phyloP scores from a whole-genome alignment of 495 filamentous ascomycete species.

The Penicillium subrubescens region DNA sequence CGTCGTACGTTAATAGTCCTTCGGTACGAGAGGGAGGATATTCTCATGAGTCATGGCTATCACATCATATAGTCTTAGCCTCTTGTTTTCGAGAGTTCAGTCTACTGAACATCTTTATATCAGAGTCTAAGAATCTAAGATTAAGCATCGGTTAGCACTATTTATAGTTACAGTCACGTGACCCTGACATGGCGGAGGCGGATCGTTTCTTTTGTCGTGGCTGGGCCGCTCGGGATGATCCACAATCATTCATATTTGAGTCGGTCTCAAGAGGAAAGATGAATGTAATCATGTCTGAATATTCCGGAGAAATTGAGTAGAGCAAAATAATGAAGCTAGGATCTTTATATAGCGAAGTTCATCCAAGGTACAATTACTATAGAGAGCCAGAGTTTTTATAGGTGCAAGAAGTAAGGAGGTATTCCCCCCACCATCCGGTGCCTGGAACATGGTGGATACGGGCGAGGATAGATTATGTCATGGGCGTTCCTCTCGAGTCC shows the following conservation, averaged over 20 bases:
- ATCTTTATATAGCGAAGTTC: neutral
- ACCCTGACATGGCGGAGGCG: neutral
- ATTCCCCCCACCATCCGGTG: neutral
- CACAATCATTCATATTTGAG: neutral
- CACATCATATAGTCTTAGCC: no score
- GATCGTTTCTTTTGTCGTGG: neutral
- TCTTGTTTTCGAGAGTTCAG: no score
- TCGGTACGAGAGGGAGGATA: no score
- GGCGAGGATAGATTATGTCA: conserved; percentile 5
- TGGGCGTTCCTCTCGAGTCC: conserved; percentile 4
- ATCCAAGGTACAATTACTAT: neutral
- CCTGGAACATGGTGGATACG: neutral
- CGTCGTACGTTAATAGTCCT: no score
- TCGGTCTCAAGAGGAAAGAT: neutral
- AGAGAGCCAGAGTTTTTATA: neutral
- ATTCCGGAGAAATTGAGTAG: neutral
- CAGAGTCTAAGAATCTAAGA: neutral
- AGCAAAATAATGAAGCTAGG: neutral
- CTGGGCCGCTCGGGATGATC: neutral
- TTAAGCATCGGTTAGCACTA: neutral
- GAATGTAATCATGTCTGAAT: neutral
- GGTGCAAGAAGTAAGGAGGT: neutral
- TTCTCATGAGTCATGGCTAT: no score
- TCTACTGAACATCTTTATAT: no score
- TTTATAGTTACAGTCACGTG: conserved; percentile 6